Evolutionary conservation across 768 basidiomycete genomes (phyloP), one percentile per base, ranked within the genome.

Genomic region (Naganishia randhawae): DNA sequence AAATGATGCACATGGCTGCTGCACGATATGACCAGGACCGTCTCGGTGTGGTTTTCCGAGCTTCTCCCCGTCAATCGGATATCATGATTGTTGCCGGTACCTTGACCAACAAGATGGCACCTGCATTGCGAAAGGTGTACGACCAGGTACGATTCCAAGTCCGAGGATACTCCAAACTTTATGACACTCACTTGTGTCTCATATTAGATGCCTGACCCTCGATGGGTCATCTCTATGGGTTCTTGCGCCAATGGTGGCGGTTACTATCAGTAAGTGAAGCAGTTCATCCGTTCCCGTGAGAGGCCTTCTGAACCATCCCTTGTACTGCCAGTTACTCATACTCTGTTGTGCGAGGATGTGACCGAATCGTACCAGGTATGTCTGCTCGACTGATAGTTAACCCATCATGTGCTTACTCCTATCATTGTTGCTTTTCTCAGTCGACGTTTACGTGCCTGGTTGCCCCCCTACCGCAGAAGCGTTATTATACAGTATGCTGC

Each of bases 201-300:
- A 69, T 76, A 78, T 65, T 92, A 99, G 80, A 98, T 98, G 95
- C 96, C 96, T 35, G 93, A 97, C 76, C 96, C 96, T 68, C 86
- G 95, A 76, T 99, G 96, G 96, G 96, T 99, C 67, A 90, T 99
- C 77, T 98, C 95, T 29, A 98, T 99, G 96, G 96, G 96, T 52
- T 97, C 95, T 5, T 99, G 96, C 80, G 96, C 96, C 19, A 98
- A 98, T 80, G 96, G 96, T 33, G 92, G 93, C 66, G 93, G 92
- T 17, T 74, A 69, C 66, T 71, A 72, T 65, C 67, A 69, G 65
- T 71, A 51, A 53, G 72, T 68, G 29, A 48, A 22, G 45, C 14
- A n/a, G 27, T 54, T 66, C 3, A n/a, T 48, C n/a, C 50, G 22
- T 42, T 48, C 19, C 17, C 39, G 41, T 70, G 71, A 41, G 74